These are phyloP conservation scores for Butyriboletus loyo DNA, from an alignment of 768 basidiomycete species.

Conservation along the genomic window DNA sequence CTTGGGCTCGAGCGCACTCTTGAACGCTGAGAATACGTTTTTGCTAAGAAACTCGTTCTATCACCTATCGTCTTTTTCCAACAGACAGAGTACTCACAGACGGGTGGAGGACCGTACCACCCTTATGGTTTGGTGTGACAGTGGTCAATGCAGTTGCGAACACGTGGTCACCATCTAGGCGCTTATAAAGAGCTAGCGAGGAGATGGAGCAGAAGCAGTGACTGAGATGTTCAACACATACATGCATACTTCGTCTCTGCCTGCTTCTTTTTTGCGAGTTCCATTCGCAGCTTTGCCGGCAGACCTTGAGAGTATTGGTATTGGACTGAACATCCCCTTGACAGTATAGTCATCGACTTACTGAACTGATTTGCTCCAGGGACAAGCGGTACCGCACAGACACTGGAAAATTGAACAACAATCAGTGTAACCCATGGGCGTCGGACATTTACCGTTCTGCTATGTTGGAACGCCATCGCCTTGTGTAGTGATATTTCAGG, in stretches of 20 bases:
- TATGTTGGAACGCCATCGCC: slow-evolving; percentile 34
- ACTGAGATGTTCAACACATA: slow-evolving; percentile 10
- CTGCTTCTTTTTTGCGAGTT: slow-evolving; percentile 29
- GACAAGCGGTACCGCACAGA: slow-evolving; percentile 51
- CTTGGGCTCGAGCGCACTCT: slow-evolving; percentile 73
- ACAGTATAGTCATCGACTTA: slow-evolving; percentile 24
- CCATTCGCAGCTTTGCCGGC: slow-evolving; percentile 38
- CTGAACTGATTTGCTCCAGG: slow-evolving; percentile 51
- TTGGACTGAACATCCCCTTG: background rate
- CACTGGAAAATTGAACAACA: slow-evolving; percentile 32
- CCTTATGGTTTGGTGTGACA: slow-evolving; percentile 50
- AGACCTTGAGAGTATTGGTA: slow-evolving; percentile 34
- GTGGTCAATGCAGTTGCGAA: slow-evolving; percentile 68
- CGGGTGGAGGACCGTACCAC: slow-evolving; percentile 44
- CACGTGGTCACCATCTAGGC: slow-evolving; percentile 48
- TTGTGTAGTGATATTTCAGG: slow-evolving; percentile 59
- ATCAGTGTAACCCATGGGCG: background rate
- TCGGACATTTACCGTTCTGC: slow-evolving; percentile 49
- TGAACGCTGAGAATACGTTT: slow-evolving; percentile 63
- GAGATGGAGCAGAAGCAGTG: slow-evolving; percentile 2
- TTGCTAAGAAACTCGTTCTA: slow-evolving; percentile 46
- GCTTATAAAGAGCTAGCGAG: slow-evolving; percentile 50
- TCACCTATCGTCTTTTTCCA: background rate
- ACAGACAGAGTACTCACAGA: slow-evolving; percentile 30
- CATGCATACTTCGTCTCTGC: slow-evolving; percentile 28